Evolutionary conservation across 2,329 filamentous ascomycete genomes (phyloP), one percentile per base, ranked within the genome.

Genomic region (Metarhizium humberi): DNA sequence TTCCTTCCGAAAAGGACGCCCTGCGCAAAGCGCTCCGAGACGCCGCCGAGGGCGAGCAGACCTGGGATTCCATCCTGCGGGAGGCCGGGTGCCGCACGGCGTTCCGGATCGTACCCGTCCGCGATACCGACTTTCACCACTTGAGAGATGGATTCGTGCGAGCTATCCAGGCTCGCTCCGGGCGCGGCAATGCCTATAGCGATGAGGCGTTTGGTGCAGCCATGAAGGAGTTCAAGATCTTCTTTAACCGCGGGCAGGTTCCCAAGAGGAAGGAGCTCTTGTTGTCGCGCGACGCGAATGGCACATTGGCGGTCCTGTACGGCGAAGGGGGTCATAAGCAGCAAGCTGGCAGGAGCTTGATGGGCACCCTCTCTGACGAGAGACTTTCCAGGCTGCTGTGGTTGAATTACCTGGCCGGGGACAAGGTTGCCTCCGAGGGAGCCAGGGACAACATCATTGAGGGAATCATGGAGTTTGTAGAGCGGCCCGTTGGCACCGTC

Each of bases 91-190:
- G 92, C n/a, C 77, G 90, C 54, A 92, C 85, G 30, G 81, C 86
- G 0, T 85, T 95, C 73, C 82, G 92, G 49, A 87, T 99, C 59
- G 85, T 92, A 3, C 94, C 94, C 0, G 91, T 90, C n/a, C 80
- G 90, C 42, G 91, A 95, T 70, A 99, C 94, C 18, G 92, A 97
- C 71, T 97, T 96, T 71, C 84, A 86, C 61, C 94, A 99, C 69
- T 72, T 99, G 59, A 83, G 92, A 45, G 94, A 99, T 67, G 94
- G 89, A 1, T 95, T 92, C 75, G 89, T 96, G 57, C 82, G 91
- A 6, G 88, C 89, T 25, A 87, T 99, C 60, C 88, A 88, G 54
- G 86, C 82, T 8, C 83, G 87, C 38, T 86, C 87, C 2, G 78
- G 85, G 59, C 76, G 78, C 25, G 76, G 79, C 45, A 72, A 74